Conservation (phyloP, 2,329 filamentous ascomycete species). For the Aspergillus novofumigatus region DNA sequence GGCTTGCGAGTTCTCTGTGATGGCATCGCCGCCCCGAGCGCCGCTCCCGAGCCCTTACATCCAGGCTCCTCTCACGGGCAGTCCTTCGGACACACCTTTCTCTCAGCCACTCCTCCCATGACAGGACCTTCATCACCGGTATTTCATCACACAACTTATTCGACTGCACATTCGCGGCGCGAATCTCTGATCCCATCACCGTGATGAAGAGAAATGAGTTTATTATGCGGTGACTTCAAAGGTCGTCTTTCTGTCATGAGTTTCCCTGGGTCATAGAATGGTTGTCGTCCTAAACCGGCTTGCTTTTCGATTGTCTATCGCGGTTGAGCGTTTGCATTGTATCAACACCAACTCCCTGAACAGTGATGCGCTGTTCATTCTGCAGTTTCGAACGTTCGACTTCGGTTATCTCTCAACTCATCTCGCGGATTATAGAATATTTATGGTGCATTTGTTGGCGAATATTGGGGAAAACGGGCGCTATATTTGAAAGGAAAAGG, state of each 20-base stretch:
- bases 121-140: slow-evolving; percentile 35
- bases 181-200: slow-evolving; percentile 25
- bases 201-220: neutral
- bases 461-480: slow-evolving; percentile 9
- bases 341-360: slow-evolving; percentile 7
- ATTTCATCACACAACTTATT: slow-evolving; percentile 26
- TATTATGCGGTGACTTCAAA: neutral
- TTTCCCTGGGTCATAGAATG: slow-evolving; percentile 10
- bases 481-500: slow-evolving; percentile 7
- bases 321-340: slow-evolving; percentile 29
- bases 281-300: slow-evolving; percentile 7
- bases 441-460: slow-evolving; percentile 5
- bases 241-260: slow-evolving; percentile 7
- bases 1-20: slow-evolving; percentile 35
- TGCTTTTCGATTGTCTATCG: slow-evolving; percentile 14
- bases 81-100: slow-evolving; percentile 26
- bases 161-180: slow-evolving; percentile 24
- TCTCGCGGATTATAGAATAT: neutral
- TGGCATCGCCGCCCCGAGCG: slow-evolving; percentile 22
- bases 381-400: slow-evolving; percentile 7
- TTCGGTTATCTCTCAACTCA: slow-evolving; percentile 3
- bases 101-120: slow-evolving; percentile 30
- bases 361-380: slow-evolving; percentile 8
- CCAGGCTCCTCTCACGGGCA: slow-evolving; percentile 20
- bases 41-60: slow-evolving; percentile 20